phyloP scores from a whole-genome alignment of 2,329 filamentous ascomycete species.

The Chaetomiaceae sp. region DNA sequence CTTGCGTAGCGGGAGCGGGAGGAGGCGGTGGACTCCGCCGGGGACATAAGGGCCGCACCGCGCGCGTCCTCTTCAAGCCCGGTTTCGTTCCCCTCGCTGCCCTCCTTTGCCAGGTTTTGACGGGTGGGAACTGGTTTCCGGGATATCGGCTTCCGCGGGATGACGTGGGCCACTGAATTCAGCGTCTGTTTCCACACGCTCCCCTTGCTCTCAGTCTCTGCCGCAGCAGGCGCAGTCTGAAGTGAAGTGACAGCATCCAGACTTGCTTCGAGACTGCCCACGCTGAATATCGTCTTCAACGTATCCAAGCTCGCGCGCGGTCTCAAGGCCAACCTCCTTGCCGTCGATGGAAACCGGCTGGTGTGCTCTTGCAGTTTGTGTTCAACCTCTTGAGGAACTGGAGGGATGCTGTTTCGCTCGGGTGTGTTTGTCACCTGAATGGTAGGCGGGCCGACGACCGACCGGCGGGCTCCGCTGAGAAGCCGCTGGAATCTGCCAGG shows the following conservation, averaged over 20 bases:
- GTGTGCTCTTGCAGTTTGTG: constrained; percentile 32
- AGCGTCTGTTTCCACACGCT: constrained; percentile 24
- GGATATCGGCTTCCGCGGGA: constrained; percentile 28
- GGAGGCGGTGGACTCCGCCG: not conserved
- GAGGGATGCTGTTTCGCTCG: constrained; percentile 30
- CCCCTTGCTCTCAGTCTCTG: constrained; percentile 15
- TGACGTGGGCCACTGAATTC: constrained; percentile 24
- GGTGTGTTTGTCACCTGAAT: constrained; percentile 30
- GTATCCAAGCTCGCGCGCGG: constrained; percentile 41
- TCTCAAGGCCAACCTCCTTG: constrained; percentile 34
- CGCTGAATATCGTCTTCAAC: constrained; percentile 45
- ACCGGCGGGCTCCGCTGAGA: constrained; percentile 30
- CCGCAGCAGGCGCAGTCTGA: constrained; percentile 7
- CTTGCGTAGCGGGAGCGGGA: not conserved
- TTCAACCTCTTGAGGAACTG: constrained; percentile 32
- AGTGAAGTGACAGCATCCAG: constrained; percentile 21
- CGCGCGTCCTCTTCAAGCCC: constrained; percentile 6
- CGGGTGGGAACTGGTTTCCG: constrained; percentile 28
- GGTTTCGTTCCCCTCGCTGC: not conserved
- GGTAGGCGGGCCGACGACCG: constrained; percentile 25
- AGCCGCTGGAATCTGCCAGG: constrained; percentile 36
- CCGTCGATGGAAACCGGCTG: constrained; percentile 29
- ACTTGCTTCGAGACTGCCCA: constrained; percentile 38
- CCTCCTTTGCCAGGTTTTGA: constrained; percentile 9
- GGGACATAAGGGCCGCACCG: not conserved